These are phyloP conservation scores for Geopyxis carbonaria DNA, from an alignment of 495 filamentous ascomycete species.

Conservation along the genomic window DNA sequence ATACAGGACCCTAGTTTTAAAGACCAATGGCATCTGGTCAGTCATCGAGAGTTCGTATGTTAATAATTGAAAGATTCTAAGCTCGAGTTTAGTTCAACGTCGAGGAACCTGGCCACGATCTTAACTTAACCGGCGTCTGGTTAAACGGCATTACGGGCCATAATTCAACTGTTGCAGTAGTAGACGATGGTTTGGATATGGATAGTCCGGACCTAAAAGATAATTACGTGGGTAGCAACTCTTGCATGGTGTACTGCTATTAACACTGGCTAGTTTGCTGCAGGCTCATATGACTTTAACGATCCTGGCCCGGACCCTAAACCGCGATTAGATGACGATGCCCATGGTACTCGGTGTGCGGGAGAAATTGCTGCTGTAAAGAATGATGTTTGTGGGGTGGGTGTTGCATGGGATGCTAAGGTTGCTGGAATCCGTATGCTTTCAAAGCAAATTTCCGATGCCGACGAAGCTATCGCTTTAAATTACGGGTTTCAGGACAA, in stretches of 20 bases:
- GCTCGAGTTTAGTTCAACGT: constrained; percentile 46
- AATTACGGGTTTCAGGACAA: constrained; percentile 84
- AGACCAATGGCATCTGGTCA: constrained; percentile 78
- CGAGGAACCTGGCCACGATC: constrained; percentile 64
- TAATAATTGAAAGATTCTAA: constrained; percentile 1
- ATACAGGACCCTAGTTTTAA: constrained; percentile 82
- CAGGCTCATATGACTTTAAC: constrained; percentile 91
- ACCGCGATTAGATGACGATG: constrained; percentile 63
- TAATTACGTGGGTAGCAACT: constrained; percentile 35
- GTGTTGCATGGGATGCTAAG: constrained; percentile 81
- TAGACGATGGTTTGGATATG: constrained; percentile 95
- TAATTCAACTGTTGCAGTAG: constrained; percentile 76
- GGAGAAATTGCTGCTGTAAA: constrained; percentile 81
- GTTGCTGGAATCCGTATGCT: constrained; percentile 68
- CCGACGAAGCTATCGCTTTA: constrained; percentile 80
- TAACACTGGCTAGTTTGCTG: constrained; percentile 45
- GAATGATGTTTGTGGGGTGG: constrained; percentile 89
- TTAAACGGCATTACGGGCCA: constrained; percentile 78
- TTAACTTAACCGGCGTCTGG: constrained; percentile 91
- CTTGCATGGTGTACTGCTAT: not conserved
- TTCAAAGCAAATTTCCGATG: constrained; percentile 73
- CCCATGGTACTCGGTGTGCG: constrained; percentile 82
- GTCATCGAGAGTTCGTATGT: not conserved
- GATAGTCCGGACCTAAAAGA: constrained; percentile 83
- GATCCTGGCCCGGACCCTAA: constrained; percentile 61